Percentiles rank a stretch among this genome's conserved stretches.
phyloP scores from a whole-genome alignment of 768 basidiomycete species.

The Cystobasidium onofrii region DNA sequence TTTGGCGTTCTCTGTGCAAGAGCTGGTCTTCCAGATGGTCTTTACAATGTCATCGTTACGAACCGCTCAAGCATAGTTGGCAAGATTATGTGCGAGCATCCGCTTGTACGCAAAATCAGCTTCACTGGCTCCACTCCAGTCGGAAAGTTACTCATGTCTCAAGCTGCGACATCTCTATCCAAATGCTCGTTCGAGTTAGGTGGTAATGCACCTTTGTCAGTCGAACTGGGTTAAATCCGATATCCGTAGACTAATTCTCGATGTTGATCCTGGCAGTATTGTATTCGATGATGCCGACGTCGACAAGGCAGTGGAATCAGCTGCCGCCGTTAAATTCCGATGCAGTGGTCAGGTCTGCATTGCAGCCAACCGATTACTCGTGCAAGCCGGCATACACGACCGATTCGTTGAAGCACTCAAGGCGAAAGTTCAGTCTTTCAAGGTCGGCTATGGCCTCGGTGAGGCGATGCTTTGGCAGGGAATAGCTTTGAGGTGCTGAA shows the following conservation, averaged over 20 bases:
- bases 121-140: constrained; percentile 43
- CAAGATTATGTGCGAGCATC: constrained; percentile 88
- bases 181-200: constrained; percentile 61
- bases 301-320: constrained; percentile 78
- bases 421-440: constrained; percentile 51
- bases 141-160: constrained; percentile 47
- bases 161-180: constrained; percentile 44
- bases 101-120: constrained; percentile 51
- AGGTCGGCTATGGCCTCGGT: constrained; percentile 77
- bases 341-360: constrained; percentile 63
- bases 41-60: constrained; percentile 88
- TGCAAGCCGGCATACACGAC: constrained; percentile 74
- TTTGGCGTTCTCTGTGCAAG: constrained; percentile 79
- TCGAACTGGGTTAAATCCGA: too few relatives aligned
- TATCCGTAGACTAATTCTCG: too few relatives aligned
- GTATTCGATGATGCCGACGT: constrained; percentile 92
- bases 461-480: too few relatives aligned
- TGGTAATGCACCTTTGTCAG: constrained; percentile 76
- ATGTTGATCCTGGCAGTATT: not conserved
- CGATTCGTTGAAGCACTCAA: constrained; percentile 81
- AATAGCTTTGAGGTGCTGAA: too few relatives aligned
- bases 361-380: constrained; percentile 79
- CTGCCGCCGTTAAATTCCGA: constrained; percentile 45
- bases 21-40: constrained; percentile 90
- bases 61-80: constrained; percentile 75